Evolutionary conservation across 208 protist genomes (phyloP), one percentile per base, ranked within the genome.

Genomic region (Trypanosoma brucei): DNA sequence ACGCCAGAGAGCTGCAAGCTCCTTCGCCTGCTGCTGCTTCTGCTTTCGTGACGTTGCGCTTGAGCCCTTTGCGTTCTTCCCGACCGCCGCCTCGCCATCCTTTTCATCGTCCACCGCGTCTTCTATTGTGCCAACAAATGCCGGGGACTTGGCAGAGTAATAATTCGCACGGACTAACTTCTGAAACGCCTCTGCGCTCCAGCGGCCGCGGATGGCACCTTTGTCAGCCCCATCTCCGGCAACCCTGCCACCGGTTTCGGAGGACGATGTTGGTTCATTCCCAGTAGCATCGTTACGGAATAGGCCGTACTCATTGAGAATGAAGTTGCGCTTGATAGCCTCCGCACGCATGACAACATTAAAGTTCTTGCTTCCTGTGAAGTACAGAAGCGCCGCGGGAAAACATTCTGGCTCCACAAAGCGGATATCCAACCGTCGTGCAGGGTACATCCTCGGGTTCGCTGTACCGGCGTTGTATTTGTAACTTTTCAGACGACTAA

Each of bases 341-440:
- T 92, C 74, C 14, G 76, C 76, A 14, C 93, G 88, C 88, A 97
- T 94, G 13, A 83, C 62, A 2, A 94, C 87, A 65, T 97, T 97
- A 64, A 97, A 96, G 71, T 92, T 85, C 50, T 95, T 93, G 65
- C 86, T 94, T n/a, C 93, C 93, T 1, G 93, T 97, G 78, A 97
- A 97, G 79, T 97, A 97, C 13, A 94, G 69, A 55, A 96, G 60
- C 48, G 93, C 91, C 0, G 85, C 88, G 9, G 91, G 83, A 59
- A 87, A 96, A 63, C 79, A 76, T 33, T 76, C 69, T 42, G 62
- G 52, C 42, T 95, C 88, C 9, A 96, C 91, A 65, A 88, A 91
- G 62, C 89, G 88, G 42, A 95, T 81, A 68, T 97, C 92, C 7
- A 97, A 62, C 2, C 92, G 85, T 11, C 92, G 77, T 8, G 85